Conservation (phyloP, 768 basidiomycete species). For the Hypsizygus marmoreus region DNA sequence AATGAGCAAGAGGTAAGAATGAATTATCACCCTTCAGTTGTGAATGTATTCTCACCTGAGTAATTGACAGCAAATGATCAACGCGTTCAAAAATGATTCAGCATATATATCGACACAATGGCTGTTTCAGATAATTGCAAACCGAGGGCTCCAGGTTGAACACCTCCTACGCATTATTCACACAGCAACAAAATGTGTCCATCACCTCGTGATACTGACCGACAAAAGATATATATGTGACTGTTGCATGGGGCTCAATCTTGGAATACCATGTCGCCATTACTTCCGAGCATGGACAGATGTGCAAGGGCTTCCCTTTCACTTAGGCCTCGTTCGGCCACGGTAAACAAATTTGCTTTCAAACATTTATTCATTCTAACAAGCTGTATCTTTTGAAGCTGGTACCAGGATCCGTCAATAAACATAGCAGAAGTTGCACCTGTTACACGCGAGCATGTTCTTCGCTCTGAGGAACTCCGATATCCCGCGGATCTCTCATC, state of each 20-base stretch:
- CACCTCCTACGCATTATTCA: constrained; percentile 22
- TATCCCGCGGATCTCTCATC: neutral
- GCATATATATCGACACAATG: constrained; percentile 23
- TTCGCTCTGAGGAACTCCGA: neutral
- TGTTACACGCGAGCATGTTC: neutral
- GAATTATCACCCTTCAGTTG: neutral
- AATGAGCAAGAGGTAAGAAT: constrained; percentile 17
- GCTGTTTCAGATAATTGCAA: constrained; percentile 20
- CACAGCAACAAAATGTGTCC: constrained; percentile 11
- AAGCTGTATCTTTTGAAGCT: constrained; percentile 8
- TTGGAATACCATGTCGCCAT: constrained; percentile 28
- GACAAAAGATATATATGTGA: constrained; percentile 26
- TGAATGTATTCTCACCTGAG: neutral
- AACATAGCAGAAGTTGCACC: constrained; percentile 3
- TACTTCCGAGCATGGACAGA: constrained; percentile 18
- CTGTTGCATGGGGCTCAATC: constrained; percentile 27
- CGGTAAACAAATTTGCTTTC: constrained; percentile 10
- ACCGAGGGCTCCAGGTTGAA: constrained; percentile 13
- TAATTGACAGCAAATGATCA: constrained; percentile 9
- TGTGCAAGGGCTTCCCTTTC: constrained; percentile 21
- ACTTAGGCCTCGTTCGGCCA: constrained; percentile 22
- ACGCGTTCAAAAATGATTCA: constrained; percentile 25
- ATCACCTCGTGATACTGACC: constrained; percentile 23
- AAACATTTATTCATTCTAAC: no score
- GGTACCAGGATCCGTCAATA: constrained; percentile 17